Percentiles rank a stretch among this genome's conserved stretches.
Conservation (phyloP, 2,329 filamentous ascomycete species). For the Rutstroemia sp. region DNA sequence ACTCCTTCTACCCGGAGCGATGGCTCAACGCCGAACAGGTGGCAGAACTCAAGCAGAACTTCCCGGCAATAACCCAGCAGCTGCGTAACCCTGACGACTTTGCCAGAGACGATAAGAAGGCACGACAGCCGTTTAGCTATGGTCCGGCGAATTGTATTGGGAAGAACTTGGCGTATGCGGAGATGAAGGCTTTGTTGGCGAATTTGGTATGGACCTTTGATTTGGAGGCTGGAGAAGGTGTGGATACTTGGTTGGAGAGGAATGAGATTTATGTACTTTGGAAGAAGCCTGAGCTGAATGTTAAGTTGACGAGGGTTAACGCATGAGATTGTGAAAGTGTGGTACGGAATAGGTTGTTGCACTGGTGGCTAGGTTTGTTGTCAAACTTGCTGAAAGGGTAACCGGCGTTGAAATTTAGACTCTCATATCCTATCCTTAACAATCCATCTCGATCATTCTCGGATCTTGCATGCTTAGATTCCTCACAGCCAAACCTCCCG, state of each 20-base stretch:
- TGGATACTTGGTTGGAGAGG: conserved; percentile 1
- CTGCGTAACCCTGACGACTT: background rate
- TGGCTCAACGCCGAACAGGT: background rate
- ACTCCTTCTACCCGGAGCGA: conserved; percentile 1
- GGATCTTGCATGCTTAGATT: too few relatives aligned
- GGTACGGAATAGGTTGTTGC: too few relatives aligned
- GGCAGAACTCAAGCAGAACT: background rate
- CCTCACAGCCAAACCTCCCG: too few relatives aligned
- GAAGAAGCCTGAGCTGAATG: background rate
- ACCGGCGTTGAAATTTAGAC: too few relatives aligned
- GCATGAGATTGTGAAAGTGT: background rate
- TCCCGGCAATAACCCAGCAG: background rate
- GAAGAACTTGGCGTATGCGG: conserved; percentile 7
- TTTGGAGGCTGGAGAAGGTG: background rate
- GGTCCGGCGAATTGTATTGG: conserved; percentile 7
- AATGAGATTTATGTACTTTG: background rate
- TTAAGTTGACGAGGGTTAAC: conserved; percentile 1
- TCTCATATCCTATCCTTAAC: too few relatives aligned
- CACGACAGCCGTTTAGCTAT: background rate
- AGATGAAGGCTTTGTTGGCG: conserved; percentile 1
- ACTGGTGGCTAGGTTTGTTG: too few relatives aligned
- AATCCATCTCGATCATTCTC: too few relatives aligned
- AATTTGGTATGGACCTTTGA: conserved; percentile 6
- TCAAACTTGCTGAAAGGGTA: too few relatives aligned
- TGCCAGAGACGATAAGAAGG: background rate